Evolutionary conservation across 208 protist species (phyloP), one percentile per base, ranked within the genome.

Genomic region (Wallacemonas rigidus): DNA sequence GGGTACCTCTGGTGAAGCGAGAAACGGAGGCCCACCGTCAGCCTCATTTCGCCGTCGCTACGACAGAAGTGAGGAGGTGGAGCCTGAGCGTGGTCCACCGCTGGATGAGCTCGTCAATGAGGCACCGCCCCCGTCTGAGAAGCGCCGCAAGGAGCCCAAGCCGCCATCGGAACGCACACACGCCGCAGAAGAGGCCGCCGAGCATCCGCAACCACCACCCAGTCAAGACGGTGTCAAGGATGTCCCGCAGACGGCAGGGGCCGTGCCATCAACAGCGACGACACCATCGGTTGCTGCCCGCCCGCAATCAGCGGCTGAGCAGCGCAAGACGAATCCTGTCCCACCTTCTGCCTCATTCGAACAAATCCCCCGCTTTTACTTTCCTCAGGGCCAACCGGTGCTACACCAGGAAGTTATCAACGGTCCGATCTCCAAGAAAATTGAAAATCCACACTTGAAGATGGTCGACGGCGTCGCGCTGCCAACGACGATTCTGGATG

Each of bases 321-420:
- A 15, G 45, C 41, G 14, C 7, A 68, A 55, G 62, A 53, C 62
- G 15, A 53, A 35, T 9, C 17, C 45, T 50, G 45, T 40, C 15
- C 26, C 40, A 48, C 44, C 26, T 11, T 11, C 15, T 14, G 87
- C 83, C 9, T 82, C 81, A 57, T 87, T 87, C 69, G 79, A 88
- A 4, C 82, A 90, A 36, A 96, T 97, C 53, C 93, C 93, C 2
- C 89, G 81, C 26, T 97, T 97, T 72, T 97, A 95, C 79, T 95
- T 89, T 60, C 87, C 91, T 1, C 58, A 86, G 6, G 93, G 93
- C 0, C 38, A 70, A 26, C 82, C 80, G 14, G 80, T 69, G 45
- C 75, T 68, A 38, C 17, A 58, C 40, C 88, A 85, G 65, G 74
- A 79, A 50, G 50, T 84, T 26, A 75, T 95, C 55, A 81, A 74